These are phyloP conservation scores for Arthrobotrys pseudoclavata DNA, from an alignment of 2,329 filamentous ascomycete genomes.

Conservation along the genomic window DNA sequence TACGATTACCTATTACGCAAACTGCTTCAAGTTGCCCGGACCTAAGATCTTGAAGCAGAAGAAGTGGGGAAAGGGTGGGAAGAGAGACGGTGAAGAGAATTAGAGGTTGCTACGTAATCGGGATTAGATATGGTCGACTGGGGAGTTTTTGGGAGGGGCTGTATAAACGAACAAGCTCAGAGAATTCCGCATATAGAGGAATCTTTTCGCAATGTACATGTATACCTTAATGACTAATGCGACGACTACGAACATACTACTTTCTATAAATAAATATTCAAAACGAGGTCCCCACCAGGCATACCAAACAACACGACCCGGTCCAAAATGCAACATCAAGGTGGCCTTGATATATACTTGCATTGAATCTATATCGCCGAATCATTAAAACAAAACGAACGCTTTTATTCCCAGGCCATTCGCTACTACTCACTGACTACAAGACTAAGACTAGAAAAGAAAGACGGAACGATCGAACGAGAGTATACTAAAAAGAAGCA, in stretches of 20 bases:
- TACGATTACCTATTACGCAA: slow-evolving; percentile 79
- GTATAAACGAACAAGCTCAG: slow-evolving; percentile 7
- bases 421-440: slow-evolving; percentile 32
- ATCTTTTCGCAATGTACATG: slow-evolving; percentile 10
- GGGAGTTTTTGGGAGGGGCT: background rate
- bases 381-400: slow-evolving; percentile 17
- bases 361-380: background rate
- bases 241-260: slow-evolving; percentile 15
- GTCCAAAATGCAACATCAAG: background rate
- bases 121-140: background rate
- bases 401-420: slow-evolving; percentile 39
- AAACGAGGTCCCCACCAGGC: background rate
- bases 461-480: slow-evolving; percentile 18
- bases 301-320: background rate
- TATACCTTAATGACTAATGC: slow-evolving; percentile 41
- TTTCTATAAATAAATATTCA: background rate
- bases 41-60: slow-evolving; percentile 55
- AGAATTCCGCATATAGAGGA: background rate
- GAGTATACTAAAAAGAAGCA: slow-evolving; percentile 14
- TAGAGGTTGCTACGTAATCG: background rate
- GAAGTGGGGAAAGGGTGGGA: slow-evolving; percentile 53
- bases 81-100: slow-evolving; percentile 32
- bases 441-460: background rate
- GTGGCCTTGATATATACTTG: background rate
- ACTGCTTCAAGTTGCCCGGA: slow-evolving; percentile 71